Evolutionary conservation across 495 filamentous ascomycete genomes (phyloP).

Genomic region (Immersiella caudata): DNA sequence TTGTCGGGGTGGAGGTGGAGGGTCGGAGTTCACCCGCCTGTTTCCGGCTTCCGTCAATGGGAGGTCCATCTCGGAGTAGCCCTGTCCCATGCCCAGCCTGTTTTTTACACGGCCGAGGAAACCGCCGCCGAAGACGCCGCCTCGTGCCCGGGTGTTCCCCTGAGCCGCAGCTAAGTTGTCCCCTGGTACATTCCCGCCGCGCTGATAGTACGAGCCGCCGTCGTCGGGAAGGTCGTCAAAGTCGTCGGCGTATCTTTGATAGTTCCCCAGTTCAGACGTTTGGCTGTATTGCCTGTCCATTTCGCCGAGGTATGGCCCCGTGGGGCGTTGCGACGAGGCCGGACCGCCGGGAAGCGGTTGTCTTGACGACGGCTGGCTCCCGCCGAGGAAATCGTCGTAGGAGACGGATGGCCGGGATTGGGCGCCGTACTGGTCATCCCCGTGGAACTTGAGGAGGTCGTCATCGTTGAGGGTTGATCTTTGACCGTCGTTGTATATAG

Average conservation of each 20-base stretch:
- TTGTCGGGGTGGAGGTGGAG: conserved; percentile 40
- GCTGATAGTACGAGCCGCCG: conserved; percentile 66
- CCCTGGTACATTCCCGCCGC: conserved; percentile 58
- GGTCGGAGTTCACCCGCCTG: conserved; percentile 38
- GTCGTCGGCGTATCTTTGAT: conserved; percentile 85
- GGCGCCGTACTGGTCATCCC: conserved; percentile 64
- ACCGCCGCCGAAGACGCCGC: conserved; percentile 87
- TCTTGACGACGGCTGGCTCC: conserved; percentile 46
- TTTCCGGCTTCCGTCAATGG: conserved; percentile 76
- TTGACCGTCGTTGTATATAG: conserved; percentile 72
- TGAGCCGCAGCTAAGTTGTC: conserved; percentile 48
- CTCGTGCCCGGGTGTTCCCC: conserved; percentile 68
- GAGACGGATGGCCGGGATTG: conserved; percentile 81
- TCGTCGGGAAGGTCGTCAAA: conserved; percentile 78
- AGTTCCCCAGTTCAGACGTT: conserved; percentile 80
- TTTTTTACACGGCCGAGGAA: conserved; percentile 83
- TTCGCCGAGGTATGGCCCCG: conserved; percentile 58
- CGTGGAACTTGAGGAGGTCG: conserved; percentile 69
- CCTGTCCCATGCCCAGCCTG: conserved; percentile 86
- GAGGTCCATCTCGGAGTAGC: conserved; percentile 98
- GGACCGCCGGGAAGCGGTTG: conserved; percentile 36
- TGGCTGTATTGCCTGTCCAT: conserved; percentile 70
- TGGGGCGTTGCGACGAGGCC: conserved; percentile 52
- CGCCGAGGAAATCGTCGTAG: conserved; percentile 93
- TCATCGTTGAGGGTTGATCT: conserved; percentile 76